phyloP scores from a whole-genome alignment of 2,329 filamentous ascomycete genomes.

The Colletotrichum sp. region DNA sequence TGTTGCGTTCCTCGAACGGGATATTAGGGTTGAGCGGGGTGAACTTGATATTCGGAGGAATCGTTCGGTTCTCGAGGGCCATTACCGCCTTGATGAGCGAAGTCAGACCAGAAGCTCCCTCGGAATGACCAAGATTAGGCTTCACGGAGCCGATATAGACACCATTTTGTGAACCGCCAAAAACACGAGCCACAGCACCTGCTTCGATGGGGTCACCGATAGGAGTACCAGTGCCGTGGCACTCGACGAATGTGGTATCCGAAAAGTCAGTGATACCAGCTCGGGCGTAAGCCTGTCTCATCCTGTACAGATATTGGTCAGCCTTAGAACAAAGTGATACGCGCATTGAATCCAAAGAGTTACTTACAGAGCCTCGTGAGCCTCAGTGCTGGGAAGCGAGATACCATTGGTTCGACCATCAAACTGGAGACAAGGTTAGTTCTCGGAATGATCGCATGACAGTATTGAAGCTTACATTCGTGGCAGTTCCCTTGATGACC shows the following conservation, averaged over 20 bases:
- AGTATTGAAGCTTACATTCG: conserved; percentile 18
- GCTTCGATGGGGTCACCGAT: conserved; percentile 53
- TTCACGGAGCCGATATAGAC: conserved; percentile 34
- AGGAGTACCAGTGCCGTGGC: conserved; percentile 32
- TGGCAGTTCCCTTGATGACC: conserved; percentile 31
- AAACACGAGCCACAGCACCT: conserved; percentile 32
- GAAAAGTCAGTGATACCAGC: background rate
- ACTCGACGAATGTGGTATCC: conserved; percentile 14
- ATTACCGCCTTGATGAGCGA: conserved; percentile 36
- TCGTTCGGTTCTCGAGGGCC: conserved; percentile 5
- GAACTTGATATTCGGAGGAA: conserved; percentile 20
- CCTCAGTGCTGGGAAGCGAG: conserved; percentile 38
- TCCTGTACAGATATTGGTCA: background rate
- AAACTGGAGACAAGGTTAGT: background rate
- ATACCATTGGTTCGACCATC: conserved; percentile 42
- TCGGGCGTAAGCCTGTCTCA: background rate
- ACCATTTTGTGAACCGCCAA: conserved; percentile 23
- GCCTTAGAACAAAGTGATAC: background rate
- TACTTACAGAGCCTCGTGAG: conserved; percentile 35
- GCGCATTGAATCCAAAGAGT: conserved; percentile 10
- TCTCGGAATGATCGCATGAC: background rate
- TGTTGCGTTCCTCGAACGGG: conserved; percentile 15
- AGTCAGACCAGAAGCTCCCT: conserved; percentile 35
- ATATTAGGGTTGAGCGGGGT: conserved; percentile 8
- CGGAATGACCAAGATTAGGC: conserved; percentile 41